Evolutionary conservation across 2,329 filamentous ascomycete species (phyloP), one percentile per base, ranked within the genome.

Genomic region (Alternaria arborescens): DNA sequence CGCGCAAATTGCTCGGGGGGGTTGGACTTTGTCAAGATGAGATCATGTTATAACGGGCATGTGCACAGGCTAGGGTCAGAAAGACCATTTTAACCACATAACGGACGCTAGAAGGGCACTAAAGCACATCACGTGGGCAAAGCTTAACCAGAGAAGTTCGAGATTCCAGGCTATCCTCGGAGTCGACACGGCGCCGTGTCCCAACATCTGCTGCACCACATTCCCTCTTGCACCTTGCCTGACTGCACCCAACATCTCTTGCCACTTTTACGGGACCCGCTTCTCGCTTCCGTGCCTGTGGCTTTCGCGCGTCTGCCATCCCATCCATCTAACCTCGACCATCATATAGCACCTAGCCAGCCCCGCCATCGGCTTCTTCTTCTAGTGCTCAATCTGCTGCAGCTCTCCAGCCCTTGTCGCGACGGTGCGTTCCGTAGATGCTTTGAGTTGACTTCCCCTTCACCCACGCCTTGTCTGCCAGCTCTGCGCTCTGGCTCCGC

Each of bases 401-500:
- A 56, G 58, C 53, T 46, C 42, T 41, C 59, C 54, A 56, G 60
- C 60, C 64, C 58, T 65, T 58, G 59, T 63, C 61, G 59, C 67
- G 65, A 55, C 65, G 58, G 57, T 62, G 56, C 61, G 64, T 59
- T 62, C 48, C 43, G 65, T 62, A 58, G 51, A 68, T 70, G 65
- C 63, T 59, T 65, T 65, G 65, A 61, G 63, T 68, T 65, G 61
- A 68, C 43, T 42, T 28, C 48, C 58, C 53, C 41, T 48, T 40
- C 52, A 52, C 38, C 38, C 50, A 46, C 47, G 61, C 57, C 55
- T 55, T 56, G 42, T 53, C 57, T 47, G 59, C 60, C 43, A 62
- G 60, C 65, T 46, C 48, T 62, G 66, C 67, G 69, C 70, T 55
- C 60, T 54, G 62, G 61, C 47, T 52, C 70, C 71, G 75, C 76